phyloP scores from a whole-genome alignment of 192 early-diverging fungal species.

The Tieghemiomyces parasiticus region DNA sequence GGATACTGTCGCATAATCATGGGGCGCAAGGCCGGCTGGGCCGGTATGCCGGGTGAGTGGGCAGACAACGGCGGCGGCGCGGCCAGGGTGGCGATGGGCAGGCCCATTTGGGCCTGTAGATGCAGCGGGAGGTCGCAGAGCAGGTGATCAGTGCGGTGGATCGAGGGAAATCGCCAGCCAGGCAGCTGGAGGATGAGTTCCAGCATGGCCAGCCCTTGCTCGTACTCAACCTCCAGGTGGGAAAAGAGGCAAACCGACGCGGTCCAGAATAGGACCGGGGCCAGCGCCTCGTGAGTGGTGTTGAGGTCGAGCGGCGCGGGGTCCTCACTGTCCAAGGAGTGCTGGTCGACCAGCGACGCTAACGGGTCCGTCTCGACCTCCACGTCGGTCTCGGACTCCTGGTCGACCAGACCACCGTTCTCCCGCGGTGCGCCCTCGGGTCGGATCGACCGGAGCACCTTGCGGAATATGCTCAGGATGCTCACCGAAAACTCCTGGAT shows the following conservation, averaged over 20 bases:
- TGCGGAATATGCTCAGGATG: slow-evolving; percentile 5
- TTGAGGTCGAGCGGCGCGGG: background rate
- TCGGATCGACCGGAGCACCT: background rate
- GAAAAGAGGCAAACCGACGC: slow-evolving; percentile 3
- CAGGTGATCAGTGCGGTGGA: background rate
- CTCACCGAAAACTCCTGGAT: slow-evolving; percentile 62
- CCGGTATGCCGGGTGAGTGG: background rate
- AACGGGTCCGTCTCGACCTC: background rate
- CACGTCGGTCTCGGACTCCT: background rate
- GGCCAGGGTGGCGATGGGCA: slow-evolving; percentile 2
- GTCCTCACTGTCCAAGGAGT: background rate
- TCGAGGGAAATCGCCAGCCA: slow-evolving; percentile 5
- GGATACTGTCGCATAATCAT: background rate
- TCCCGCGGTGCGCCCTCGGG: background rate
- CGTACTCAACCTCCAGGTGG: slow-evolving; percentile 8
- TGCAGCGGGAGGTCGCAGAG: background rate
- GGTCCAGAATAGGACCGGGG: slow-evolving; percentile 6
- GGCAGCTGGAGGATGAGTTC: slow-evolving; percentile 3
- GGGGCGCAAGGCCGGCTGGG: background rate
- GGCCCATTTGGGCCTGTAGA: slow-evolving; percentile 6
- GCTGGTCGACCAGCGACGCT: too few relatives aligned
- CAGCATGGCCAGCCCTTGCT: slow-evolving; percentile 7
- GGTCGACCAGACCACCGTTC: background rate
- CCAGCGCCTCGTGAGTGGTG: background rate
- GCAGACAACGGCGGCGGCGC: background rate